Base-by-base conservation (phyloP, 768 basidiomycete genomes). In the Baorangia bicolor region DNA sequence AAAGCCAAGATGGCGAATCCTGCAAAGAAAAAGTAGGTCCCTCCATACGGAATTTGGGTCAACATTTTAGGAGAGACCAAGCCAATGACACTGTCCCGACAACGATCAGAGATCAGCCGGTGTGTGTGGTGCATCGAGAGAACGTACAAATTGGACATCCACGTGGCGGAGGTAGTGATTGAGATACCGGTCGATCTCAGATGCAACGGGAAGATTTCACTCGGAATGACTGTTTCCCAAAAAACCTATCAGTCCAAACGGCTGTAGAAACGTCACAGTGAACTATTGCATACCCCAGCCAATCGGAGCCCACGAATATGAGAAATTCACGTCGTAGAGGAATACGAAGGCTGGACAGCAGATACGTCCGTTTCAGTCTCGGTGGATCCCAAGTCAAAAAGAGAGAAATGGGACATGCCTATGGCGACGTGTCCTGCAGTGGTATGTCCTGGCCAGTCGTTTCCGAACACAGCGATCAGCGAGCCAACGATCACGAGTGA, bases 171-270 rank as follows among this genome's bases (percentile, higher is more conserved):
- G 5, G 77, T 74, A 8, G 69, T 77, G 25, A 77, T 70, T 0
- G 76, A 75, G 25, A 77, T 72, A 25, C 76, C 76, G 14, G 74
- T 77, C 8, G 74, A 72, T 28, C 76, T 63, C 14, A 76, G 68
- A 41, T 76, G 73, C 35, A 77, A 55, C n/a, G 76, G 76, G 42
- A 77, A 77, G 33, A 77, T 65, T 57, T 77, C 76, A 28, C 70
- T 71, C 13, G 76, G 75, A 43, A 77, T 66, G 12, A 77, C 72
- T 69, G 59, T 71, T 60, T 59, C 54, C 27, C 27, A 14, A 57
- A 62, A 10, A 62, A 53, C 18, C 49, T 1, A 9, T 50, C 43
- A 56, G 64, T 28, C 21, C 6, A 48, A 35, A 41, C 38, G 35
- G 11, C 18, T 38, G 0, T 2, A 37, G 42, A 12, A n/a, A 10